These are phyloP conservation scores for Trifolium subterraneum DNA, from an alignment of 306 rosid genomes.

Conservation along the genomic window DNA sequence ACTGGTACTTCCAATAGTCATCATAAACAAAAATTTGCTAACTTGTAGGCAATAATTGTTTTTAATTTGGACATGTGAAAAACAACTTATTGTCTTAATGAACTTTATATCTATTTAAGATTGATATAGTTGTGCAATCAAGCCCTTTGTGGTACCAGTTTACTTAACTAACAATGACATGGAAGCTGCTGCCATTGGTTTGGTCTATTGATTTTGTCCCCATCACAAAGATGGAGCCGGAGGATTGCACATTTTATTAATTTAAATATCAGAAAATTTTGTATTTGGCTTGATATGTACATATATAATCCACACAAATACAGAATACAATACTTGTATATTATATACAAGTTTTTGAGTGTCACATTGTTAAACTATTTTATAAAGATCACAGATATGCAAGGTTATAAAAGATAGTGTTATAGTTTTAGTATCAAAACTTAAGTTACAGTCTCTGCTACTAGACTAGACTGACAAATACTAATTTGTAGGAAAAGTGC, in stretches of 20 bases:
- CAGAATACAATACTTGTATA: not conserved
- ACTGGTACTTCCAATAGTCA: too few species aligned
- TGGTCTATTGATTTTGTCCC: constrained; percentile 3
- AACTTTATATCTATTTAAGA: constrained; percentile 43
- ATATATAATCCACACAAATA: not conserved
- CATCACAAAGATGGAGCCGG: constrained; percentile 9
- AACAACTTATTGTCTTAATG: constrained; percentile 28
- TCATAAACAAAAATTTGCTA: not conserved
- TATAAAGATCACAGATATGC: not conserved
- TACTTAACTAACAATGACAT: not conserved
- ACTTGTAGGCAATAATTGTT: constrained; percentile 33
- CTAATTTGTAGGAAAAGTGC: not conserved
- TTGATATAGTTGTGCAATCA: constrained; percentile 19
- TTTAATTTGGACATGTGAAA: constrained; percentile 42
- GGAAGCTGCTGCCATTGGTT: not conserved
- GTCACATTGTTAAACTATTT: not conserved
- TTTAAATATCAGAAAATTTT: not conserved
- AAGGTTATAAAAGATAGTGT: not conserved
- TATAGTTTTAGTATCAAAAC: not conserved
- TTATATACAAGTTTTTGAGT: not conserved
- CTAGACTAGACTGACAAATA: not conserved
- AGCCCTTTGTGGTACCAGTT: not conserved
- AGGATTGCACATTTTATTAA: not conserved
- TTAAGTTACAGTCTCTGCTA: not conserved
- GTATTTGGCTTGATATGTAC: constrained; percentile 6